Evolutionary conservation across 2,329 filamentous ascomycete genomes (phyloP).

Genomic region (Septoria linicola): DNA sequence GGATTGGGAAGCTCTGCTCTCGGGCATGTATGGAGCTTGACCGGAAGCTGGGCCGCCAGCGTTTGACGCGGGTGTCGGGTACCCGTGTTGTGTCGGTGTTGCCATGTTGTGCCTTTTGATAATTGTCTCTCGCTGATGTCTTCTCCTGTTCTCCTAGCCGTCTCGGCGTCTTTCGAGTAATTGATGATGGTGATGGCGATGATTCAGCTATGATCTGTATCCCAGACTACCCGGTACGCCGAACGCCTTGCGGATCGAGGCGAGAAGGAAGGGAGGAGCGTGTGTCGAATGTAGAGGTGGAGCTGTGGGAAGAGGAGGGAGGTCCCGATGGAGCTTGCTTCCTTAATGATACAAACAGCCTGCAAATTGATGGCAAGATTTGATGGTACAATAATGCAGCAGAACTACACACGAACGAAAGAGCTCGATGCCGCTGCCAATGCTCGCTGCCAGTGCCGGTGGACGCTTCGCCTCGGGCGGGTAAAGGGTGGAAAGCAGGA

Average conservation of each 20-base stretch:
- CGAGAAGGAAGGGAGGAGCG: constrained; percentile 13
- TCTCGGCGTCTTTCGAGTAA: background rate
- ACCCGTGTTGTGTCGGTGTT: constrained; percentile 33
- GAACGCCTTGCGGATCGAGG: constrained; percentile 25
- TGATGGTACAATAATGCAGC: too few relatives aligned
- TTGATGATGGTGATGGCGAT: constrained; percentile 6
- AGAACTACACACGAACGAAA: background rate
- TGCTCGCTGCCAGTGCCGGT: background rate
- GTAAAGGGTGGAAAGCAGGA: background rate
- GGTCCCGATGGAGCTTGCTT: too few relatives aligned
- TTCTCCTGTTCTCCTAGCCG: constrained; percentile 2
- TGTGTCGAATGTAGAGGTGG: too few relatives aligned
- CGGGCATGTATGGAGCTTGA: constrained; percentile 27
- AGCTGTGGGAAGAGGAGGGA: too few relatives aligned
- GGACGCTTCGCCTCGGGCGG: background rate
- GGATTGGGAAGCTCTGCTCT: constrained; percentile 22
- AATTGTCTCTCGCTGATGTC: constrained; percentile 6
- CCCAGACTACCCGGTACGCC: constrained; percentile 20
- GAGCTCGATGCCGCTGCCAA: background rate
- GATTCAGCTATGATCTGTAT: background rate
- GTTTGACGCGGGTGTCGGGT: constrained; percentile 30
- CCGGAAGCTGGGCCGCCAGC: constrained; percentile 19
- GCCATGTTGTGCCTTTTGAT: constrained; percentile 28
- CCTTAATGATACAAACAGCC: too few relatives aligned
- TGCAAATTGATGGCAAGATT: too few relatives aligned